Evolutionary conservation across 306 rosid species (phyloP), one percentile per base, ranked within the genome.

Genomic region (Ormosia emarginata): DNA sequence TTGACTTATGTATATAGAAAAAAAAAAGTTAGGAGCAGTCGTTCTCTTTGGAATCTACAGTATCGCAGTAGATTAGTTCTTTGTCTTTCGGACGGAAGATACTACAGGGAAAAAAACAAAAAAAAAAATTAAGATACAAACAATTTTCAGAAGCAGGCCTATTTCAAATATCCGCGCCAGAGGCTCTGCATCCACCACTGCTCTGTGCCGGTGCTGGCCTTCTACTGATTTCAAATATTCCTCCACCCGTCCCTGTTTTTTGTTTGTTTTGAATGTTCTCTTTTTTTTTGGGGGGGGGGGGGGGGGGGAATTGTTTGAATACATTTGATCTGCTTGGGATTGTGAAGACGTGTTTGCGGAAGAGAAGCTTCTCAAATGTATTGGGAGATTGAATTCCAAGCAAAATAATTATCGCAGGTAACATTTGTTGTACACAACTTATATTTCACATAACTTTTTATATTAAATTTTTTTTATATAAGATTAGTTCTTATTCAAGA

Each of bases 91-190:
- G n/a, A n/a, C n/a, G n/a, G n/a, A n/a, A n/a, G n/a, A n/a, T n/a
- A n/a, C n/a, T n/a, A n/a, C n/a, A n/a, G n/a, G n/a, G n/a, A n/a
- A n/a, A n/a, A n/a, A n/a, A n/a, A n/a, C n/a, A n/a, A n/a, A n/a
- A n/a, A n/a, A n/a, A n/a, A n/a, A n/a, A n/a, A 55, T 41, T 32
- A 1, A 67, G 55, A 83, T 83, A 71, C 64, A 56, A 81, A 84
- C 89, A 74, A 49, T 11, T 18, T 76, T 77, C 36, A 72, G 85
- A 81, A 82, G 49, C 82, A 78, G 47, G 34, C 49, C 2, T 0
- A 3, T 62, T 87, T 87, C 85, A 84, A 88, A 88, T 82, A 71
- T 66, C 74, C 53, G 73, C 29, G 63, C 80, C 1, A 57, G 58
- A 58, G 74, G 56, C 77, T 61, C 78, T 67, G 85, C 55, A 84